phyloP scores from a whole-genome alignment of 2,329 filamentous ascomycete genomes.

The Truncatella angustata region DNA sequence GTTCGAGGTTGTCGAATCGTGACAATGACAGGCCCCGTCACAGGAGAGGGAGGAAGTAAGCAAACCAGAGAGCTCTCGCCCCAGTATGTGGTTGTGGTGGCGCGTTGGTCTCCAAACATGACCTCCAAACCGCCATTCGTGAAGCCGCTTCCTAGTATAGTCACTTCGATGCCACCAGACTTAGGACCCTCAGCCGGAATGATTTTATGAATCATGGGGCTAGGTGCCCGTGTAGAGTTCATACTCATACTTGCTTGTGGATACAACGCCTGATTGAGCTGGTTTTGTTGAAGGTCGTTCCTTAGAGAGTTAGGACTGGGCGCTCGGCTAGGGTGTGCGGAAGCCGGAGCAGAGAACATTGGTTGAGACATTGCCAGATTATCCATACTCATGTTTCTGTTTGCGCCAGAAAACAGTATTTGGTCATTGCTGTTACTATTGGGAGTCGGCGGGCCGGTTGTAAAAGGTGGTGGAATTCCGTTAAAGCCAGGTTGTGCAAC shows the following conservation, averaged over 20 bases:
- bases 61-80: constrained; percentile 78
- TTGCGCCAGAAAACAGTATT: constrained; percentile 52
- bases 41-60: constrained; percentile 68
- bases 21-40: constrained; percentile 68
- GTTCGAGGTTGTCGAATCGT: constrained; percentile 56
- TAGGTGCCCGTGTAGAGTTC: constrained; percentile 43
- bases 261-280: constrained; percentile 43
- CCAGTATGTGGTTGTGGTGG: constrained; percentile 76
- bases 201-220: constrained; percentile 74
- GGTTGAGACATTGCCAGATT: constrained; percentile 58
- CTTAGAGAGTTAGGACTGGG: constrained; percentile 64
- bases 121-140: constrained; percentile 73
- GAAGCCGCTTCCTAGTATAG: constrained; percentile 78
- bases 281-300: constrained; percentile 42
- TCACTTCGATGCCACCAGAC: constrained; percentile 83
- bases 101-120: constrained; percentile 70
- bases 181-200: constrained; percentile 81
- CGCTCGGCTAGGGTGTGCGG: constrained; percentile 74
- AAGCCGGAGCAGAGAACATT: constrained; percentile 69
- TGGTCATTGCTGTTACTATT: constrained; percentile 57
- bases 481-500: constrained; percentile 21
- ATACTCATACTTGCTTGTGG: constrained; percentile 44
- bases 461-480: constrained; percentile 38
- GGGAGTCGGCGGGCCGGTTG: constrained; percentile 64
- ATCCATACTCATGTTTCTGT: constrained; percentile 64